phyloP scores from a whole-genome alignment of 1,284 basidiomycete genomes.

The Pseudozyma thailandica region DNA sequence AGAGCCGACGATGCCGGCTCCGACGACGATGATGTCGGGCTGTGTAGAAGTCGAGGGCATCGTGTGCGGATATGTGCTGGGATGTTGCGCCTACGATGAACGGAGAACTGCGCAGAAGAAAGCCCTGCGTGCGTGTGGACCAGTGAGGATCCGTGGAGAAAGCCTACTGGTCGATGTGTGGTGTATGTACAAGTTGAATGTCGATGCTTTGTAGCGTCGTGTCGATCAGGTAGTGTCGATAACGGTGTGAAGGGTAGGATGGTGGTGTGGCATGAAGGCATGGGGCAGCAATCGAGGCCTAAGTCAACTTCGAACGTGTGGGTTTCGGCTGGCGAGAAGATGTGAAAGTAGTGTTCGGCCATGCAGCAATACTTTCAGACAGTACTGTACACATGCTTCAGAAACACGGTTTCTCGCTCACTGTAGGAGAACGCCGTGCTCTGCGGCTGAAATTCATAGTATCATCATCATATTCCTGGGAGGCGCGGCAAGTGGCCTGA shows the following conservation, averaged over 20 bases:
- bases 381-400: background rate
- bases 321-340: background rate
- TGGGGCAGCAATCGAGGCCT: background rate
- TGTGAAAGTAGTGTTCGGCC: slow-evolving; percentile 20
- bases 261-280: background rate
- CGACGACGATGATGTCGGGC: slow-evolving; percentile 62
- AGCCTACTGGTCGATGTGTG: slow-evolving; percentile 21
- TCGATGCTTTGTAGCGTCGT: background rate
- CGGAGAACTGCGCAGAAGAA: no score
- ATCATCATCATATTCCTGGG: no score
- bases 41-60: slow-evolving; percentile 10
- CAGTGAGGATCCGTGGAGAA: slow-evolving; percentile 17
- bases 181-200: background rate
- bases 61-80: background rate
- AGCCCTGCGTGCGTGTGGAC: slow-evolving; percentile 2
- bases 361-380: background rate
- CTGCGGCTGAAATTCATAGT: background rate
- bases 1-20: slow-evolving; percentile 66
- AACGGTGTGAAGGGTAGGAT: background rate
- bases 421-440: slow-evolving; percentile 4
- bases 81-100: no score
- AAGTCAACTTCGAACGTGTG: background rate
- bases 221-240: background rate
- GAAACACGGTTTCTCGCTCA: background rate
- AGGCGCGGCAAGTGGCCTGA: no score